phyloP scores from a whole-genome alignment of 2,329 filamentous ascomycete genomes.

The Talaromyces sp. region DNA sequence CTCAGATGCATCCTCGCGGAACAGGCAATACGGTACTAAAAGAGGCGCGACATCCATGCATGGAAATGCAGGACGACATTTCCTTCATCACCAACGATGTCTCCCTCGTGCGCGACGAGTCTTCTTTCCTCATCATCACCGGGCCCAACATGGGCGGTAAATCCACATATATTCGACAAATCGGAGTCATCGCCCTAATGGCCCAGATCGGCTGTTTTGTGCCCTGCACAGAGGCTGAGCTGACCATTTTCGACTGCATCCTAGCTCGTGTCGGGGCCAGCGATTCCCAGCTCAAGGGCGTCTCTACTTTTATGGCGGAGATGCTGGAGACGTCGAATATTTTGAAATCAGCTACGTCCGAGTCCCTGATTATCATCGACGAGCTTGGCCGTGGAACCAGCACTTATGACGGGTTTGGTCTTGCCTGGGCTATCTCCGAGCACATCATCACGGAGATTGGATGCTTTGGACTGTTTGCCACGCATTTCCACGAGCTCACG shows the following conservation, averaged over 20 bases:
- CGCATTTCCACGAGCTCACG: constrained; percentile 96
- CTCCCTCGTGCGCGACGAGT: constrained; percentile 68
- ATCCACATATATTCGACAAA: constrained; percentile 96
- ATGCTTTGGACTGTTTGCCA: constrained; percentile 92
- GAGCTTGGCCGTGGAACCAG: constrained; percentile 94
- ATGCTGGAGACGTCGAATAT: constrained; percentile 99
- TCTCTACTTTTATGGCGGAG: constrained; percentile 99
- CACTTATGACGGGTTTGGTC: constrained; percentile 95
- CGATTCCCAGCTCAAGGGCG: constrained; percentile 94
- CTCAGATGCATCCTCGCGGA: constrained; percentile 83
- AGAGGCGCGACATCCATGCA: constrained; percentile 91
- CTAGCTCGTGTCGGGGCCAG: constrained; percentile 92
- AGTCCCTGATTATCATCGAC: constrained; percentile 97
- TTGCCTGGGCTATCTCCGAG: constrained; percentile 99
- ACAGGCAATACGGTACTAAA: constrained; percentile 84
- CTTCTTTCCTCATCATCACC: constrained; percentile 92
- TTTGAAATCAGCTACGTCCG: constrained; percentile 89
- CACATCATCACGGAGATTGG: constrained; percentile 95
- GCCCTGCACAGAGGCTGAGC: constrained; percentile 80
- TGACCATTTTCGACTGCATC: constrained; percentile 96
- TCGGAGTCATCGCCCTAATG: constrained; percentile 95
- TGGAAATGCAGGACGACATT: constrained; percentile 98
- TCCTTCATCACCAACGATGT: constrained; percentile 99
- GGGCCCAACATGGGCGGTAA: constrained; percentile 99
- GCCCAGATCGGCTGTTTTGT: constrained; percentile 96